These are phyloP conservation scores for Eucalyptus sideroxylon DNA, from an alignment of 345 rosid species.

Conservation along the genomic window DNA sequence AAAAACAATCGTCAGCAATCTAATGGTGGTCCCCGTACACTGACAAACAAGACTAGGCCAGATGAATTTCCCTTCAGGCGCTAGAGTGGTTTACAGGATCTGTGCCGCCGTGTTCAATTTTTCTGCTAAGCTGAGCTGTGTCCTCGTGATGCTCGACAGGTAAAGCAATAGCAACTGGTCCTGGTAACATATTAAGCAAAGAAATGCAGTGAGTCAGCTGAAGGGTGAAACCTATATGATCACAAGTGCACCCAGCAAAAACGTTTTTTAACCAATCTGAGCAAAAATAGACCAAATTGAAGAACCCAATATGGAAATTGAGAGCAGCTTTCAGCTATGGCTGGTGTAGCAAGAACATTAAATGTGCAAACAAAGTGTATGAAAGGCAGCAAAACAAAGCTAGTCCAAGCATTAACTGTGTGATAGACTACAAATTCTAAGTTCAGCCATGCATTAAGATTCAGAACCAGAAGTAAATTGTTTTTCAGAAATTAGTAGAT, in stretches of 20 bases:
- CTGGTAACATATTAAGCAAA: slow-evolving; percentile 13
- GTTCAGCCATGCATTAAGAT: background rate
- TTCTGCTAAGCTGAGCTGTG: slow-evolving; percentile 85
- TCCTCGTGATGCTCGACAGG: slow-evolving; percentile 84
- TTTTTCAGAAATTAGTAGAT: background rate
- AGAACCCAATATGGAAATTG: background rate
- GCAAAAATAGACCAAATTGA: background rate
- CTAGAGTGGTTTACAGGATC: slow-evolving; percentile 13
- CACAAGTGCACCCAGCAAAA: background rate
- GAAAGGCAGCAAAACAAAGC: background rate
- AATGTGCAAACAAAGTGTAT: background rate
- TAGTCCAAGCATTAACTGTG: background rate
- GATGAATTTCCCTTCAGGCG: background rate
- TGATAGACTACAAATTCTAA: background rate
- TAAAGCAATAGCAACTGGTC: slow-evolving; percentile 77
- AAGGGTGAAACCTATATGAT: background rate
- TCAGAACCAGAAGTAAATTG: background rate
- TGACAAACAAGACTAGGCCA: background rate
- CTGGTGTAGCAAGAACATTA: background rate
- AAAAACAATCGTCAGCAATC: background rate
- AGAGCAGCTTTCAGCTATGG: background rate
- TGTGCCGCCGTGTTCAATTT: slow-evolving; percentile 94
- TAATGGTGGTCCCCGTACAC: background rate
- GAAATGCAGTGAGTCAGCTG: background rate
- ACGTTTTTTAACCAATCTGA: background rate